Evolutionary conservation across 2,329 filamentous ascomycete species (phyloP).

Genomic region (Verticillium isaacii): DNA sequence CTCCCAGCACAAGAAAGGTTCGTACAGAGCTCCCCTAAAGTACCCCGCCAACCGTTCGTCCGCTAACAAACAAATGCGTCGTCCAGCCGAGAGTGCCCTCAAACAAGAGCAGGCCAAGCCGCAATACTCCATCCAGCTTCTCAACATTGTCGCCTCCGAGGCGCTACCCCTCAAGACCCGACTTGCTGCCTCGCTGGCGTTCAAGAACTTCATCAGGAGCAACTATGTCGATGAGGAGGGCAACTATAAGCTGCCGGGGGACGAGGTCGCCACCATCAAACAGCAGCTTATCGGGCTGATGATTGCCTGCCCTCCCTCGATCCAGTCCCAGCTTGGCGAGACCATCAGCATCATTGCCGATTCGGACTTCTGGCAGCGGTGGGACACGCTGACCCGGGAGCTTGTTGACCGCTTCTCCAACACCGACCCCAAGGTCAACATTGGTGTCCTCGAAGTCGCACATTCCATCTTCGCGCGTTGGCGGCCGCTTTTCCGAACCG

Average conservation of each 20-base stretch:
- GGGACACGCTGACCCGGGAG: constrained; percentile 93
- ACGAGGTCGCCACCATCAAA: constrained; percentile 90
- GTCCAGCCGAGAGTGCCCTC: constrained; percentile 73
- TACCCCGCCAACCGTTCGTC: constrained; percentile 21
- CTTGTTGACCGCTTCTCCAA: constrained; percentile 82
- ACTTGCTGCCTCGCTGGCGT: constrained; percentile 84
- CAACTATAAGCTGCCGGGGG: constrained; percentile 77
- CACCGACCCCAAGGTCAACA: constrained; percentile 79
- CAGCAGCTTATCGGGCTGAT: constrained; percentile 92
- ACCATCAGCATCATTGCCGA: constrained; percentile 97
- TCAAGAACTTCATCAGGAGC: constrained; percentile 96
- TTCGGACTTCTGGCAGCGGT: constrained; percentile 93
- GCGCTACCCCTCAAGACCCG: constrained; percentile 71
- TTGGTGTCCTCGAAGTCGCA: constrained; percentile 92
- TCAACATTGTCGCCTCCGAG: constrained; percentile 82
- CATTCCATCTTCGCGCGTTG: constrained; percentile 97
- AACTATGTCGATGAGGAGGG: constrained; percentile 96
- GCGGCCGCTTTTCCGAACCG: constrained; percentile 89
- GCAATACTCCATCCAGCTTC: constrained; percentile 80
- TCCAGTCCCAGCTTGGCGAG: constrained; percentile 92
- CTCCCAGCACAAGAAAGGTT: constrained; percentile 83
- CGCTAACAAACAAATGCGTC: constrained; percentile 29
- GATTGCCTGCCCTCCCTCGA: constrained; percentile 81
- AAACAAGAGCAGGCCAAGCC: constrained; percentile 76
- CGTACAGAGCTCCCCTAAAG: constrained; percentile 16